A percentile compares a stretch with the other conserved stretches of the same genome.
Conservation (phyloP, 805 yeast genomes). For the Metschnikowia sp. region DNA sequence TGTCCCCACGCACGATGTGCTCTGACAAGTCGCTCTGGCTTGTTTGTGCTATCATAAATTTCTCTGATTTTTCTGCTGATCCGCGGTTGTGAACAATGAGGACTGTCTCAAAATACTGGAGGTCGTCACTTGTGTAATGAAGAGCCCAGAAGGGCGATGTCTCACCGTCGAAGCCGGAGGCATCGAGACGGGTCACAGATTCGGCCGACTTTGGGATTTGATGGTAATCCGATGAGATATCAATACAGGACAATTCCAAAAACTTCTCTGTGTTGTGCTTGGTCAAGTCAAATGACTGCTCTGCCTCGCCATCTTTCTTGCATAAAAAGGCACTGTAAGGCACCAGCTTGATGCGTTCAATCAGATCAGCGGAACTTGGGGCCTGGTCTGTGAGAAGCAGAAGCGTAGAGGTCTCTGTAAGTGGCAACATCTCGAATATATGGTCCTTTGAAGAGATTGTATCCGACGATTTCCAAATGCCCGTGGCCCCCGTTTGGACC, state of each 20-base stretch:
- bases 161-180: constrained; percentile 56
- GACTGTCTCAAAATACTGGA: constrained; percentile 43
- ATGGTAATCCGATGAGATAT: constrained; percentile 6
- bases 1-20: constrained; percentile 25
- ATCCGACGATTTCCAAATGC: constrained; percentile 9
- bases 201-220: constrained; percentile 50
- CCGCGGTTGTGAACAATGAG: constrained; percentile 44
- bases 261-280: constrained; percentile 31
- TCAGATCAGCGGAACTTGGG: background rate
- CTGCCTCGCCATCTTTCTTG: constrained; percentile 5
- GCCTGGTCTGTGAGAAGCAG: constrained; percentile 11
- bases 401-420: constrained; percentile 10
- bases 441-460: background rate
- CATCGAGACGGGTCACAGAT: constrained; percentile 34
- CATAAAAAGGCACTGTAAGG: constrained; percentile 14
- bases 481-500: constrained; percentile 7
- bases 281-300: constrained; percentile 34
- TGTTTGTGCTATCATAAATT: constrained; percentile 37
- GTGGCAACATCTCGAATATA: constrained; percentile 9
- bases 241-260: constrained; percentile 20
- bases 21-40: constrained; percentile 21
- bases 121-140: constrained; percentile 35
- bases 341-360: background rate
- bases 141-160: constrained; percentile 47
- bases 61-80: constrained; percentile 12